Base-by-base conservation (phyloP, 192 early-diverging fungal genomes). In the Entomortierella beljakovae region DNA sequence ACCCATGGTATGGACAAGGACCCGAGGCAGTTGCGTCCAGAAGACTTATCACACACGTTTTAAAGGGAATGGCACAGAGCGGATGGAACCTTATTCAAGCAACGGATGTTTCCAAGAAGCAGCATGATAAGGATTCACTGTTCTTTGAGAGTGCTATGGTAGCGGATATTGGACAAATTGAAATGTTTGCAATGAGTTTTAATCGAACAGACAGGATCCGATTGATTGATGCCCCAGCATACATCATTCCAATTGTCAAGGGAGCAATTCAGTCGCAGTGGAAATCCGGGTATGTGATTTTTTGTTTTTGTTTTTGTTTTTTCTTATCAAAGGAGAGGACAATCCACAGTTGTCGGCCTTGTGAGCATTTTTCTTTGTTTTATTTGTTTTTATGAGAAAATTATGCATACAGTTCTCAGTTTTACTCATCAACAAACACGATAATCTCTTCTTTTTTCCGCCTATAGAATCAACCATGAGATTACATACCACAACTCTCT, bases 31-130 rank as follows among this genome's bases (percentile, higher is more conserved):
- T 76, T 42, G 28, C 5, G 3, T 34, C 73, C 6, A 60, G 73
- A 31, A 28, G 46, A 38, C 60, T 76, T 9, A 9, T 76, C 25
- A 49, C 46, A 15, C 50, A 20, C 1, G 28, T 76, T 6, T 42
- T 76, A n/a, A 40, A 42, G 26, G 33, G 42, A 2, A 76, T 76
- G 73, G 60, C 53, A 4, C 50, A 59, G 10, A n/a, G 42, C 2
- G 73, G 73, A 13, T 76, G 73, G 73, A 76, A 67, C 18, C 43
- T 76, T 25, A 62, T 76, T 31, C 73, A 76, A 38, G 55, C 73
- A 0, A 50, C 65, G 1, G 73, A 68, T 42, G 53, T 76, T 20
- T 61, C 57, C 35, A 66, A 63, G 58, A 56, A 68, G 38, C 23
- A 67, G 11, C 16, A 34, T 10, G 73, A 67, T 18, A 55, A 62